Evolutionary conservation across 2,329 filamentous ascomycete genomes (phyloP), one percentile per base, ranked within the genome.

Genomic region (Dactylonectria estremocensis): DNA sequence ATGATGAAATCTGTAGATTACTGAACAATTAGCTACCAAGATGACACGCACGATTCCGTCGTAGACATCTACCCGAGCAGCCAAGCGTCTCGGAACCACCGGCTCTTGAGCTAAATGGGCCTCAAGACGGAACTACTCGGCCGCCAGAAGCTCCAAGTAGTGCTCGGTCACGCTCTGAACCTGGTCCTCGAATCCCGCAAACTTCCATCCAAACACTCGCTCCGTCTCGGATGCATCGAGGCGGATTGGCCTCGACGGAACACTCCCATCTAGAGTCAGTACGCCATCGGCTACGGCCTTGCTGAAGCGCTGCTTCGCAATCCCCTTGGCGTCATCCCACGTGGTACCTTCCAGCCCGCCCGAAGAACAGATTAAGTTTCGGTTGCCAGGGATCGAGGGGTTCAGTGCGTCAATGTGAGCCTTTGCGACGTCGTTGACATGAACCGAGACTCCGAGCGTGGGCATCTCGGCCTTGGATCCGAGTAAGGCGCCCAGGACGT

Each of bases 261-360:
- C 43, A 31, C 53, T 54, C 1, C 60, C 50, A 14, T 68, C 65
- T 43, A 74, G 49, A 6, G 63, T 59, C 37, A 72, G 70, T 14
- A 70, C 53, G 10, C 71, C 73, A 7, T 72, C 67, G 1, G 64
- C 43, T 16, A 49, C 46, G 67, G 69, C n/a, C 67, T 59, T 11
- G 43, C 61, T 5, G 67, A 61, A 84, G 31, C 70, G 70, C 20
- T 74, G 66, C 52, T 77, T 74, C 4, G 79, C 81, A 55, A 84
- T 81, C 18, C 78, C 77, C 50, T 80, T 79, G 1, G 79, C 76
- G 24, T 83, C 80, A 50, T 81, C 80, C 83, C 82, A 85, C 33
- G 81, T 76, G 66, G 66, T 49, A 3, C 48, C 13, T 1, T 18
- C 28, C n/a, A 61, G 52, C 14, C 55, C 80, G 79, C 68, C 79